Evolutionary conservation across 2,329 filamentous ascomycete species (phyloP), one percentile per base, ranked within the genome.

Genomic region (Stenocarpella maydis): DNA sequence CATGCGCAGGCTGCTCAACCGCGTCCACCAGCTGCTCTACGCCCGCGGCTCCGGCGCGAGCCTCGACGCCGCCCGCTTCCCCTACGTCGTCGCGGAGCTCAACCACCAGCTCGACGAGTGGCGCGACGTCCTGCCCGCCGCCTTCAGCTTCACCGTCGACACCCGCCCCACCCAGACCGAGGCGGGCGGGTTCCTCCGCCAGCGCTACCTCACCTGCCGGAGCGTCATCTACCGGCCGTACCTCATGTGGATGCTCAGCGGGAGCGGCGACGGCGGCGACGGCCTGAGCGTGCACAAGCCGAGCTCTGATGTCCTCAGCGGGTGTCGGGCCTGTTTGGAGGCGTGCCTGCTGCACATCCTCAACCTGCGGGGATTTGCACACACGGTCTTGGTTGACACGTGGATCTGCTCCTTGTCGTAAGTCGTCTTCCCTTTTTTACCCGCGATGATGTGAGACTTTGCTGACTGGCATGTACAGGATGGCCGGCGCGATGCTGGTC

Each of bases 351-450:
- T 86, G 47, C 85, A 87, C 64, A 84, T 85, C 0, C 74, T 84
- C 49, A 85, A 86, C 47, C 71, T 87, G 4, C 73, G 82, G 26
- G 81, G 82, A 0, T 86, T 84, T 67, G 77, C 82, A 0, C 85
- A 87, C 58, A 87, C 85, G 0, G 80, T 87, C 0, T 74, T 87
- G 41, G 80, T 87, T 1, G 85, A 87, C 72, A 85, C 84, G 0
- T 87, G 85, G 85, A 86, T 87, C 26, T 87, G 85, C 54, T 84
- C 84, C 0, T 72, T 87, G 0, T 86, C 84, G 84, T 86, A 76
- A 74, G 82, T 79, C 1, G 3, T 4, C 15, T 3, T 21, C 17
- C 21, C 31, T 34, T 34, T 34, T 34, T 47, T 26, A 12, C 6
- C 15, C 12, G 4, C 4, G 3, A 45, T 31, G 5, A 52, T 12